Percentiles rank a stretch among this genome's conserved stretches.
Conservation (phyloP, 257 asterid genomes). For the Thymus mandschuricus region DNA sequence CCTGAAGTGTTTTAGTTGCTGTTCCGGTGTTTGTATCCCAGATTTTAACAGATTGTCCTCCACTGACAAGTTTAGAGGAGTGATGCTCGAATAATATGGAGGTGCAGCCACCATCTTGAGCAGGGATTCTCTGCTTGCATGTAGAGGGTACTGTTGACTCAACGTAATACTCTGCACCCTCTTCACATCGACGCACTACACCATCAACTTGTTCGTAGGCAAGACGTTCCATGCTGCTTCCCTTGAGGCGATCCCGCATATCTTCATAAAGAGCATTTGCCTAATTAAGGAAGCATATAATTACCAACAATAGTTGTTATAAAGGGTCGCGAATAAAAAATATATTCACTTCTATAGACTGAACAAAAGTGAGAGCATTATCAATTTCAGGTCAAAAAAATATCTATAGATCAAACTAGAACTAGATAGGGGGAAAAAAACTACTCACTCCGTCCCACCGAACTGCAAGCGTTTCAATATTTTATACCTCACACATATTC, state of each 20-base stretch:
- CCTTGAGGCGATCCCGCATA: slow-evolving; percentile 62
- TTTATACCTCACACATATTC: too few relatives aligned
- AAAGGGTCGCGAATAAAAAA: not conserved
- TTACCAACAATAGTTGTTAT: slow-evolving; percentile 15
- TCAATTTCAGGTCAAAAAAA: not conserved
- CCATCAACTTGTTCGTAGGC: slow-evolving; percentile 95
- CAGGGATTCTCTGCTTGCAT: slow-evolving; percentile 85
- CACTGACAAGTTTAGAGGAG: slow-evolving; percentile 71
- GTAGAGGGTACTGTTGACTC: slow-evolving; percentile 79
- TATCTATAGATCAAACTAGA: not conserved
- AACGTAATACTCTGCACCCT: slow-evolving; percentile 78
- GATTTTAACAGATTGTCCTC: slow-evolving; percentile 84
- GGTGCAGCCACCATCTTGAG: slow-evolving; percentile 91
- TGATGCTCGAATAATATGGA: slow-evolving; percentile 64
- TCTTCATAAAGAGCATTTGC: slow-evolving; percentile 81
- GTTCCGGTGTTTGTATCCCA: slow-evolving; percentile 84
- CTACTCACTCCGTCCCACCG: too few relatives aligned
- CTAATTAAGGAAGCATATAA: slow-evolving; percentile 43
- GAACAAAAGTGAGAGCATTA: slow-evolving; percentile 4
- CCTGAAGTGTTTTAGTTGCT: slow-evolving; percentile 51
- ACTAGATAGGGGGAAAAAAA: not conserved
- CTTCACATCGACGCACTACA: slow-evolving; percentile 86
- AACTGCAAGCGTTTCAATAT: too few relatives aligned
- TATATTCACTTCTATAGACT: slow-evolving; percentile 10
- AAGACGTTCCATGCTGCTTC: slow-evolving; percentile 58